Base-by-base conservation (phyloP, 306 rosid species). In the apple (Malus domestica) region DNA sequence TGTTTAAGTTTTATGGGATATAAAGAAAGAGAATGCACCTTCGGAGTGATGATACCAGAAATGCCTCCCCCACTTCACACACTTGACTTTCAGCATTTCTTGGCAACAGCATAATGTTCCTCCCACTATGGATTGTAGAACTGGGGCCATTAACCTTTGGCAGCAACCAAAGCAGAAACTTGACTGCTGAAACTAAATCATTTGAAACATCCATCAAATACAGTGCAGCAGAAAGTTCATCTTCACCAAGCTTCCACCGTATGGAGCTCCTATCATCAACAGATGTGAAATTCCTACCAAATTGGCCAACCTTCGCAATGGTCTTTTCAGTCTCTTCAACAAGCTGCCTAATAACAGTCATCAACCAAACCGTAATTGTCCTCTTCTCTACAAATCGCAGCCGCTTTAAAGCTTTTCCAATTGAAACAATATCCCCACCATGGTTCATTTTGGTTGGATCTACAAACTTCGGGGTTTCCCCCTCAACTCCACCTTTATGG, bases 241-340 rank as follows among this genome's bases (percentile, higher is more conserved):
- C 97, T 82, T 95, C 99, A 33, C 93, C 91, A 59, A 95, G 90
- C 88, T 90, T 90, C 99, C 99, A 95, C 72, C 87, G 79, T 74
- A 80, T 51, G 63, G 91, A 72, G 71, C 80, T 88, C 87, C 81
- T 83, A 70, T 92, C 92, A 67, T 90, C 99, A 76, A 51, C 88
- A 75, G 80, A 12, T 71, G 91, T 45, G 76, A 80, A 86, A 73
- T 90, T 44, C 82, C 96, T 85, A 49, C 96, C 93, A 72, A 89
- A 85, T 69, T 92, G 97, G 61, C 99, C 90, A 79, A 78, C 88
- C 87, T 92, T 90, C 35, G 90, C 84, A 59, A 77, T 55, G 38
- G 77, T 74, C 67, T 83, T 95, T 78, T 90, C 96, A 79, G 84
- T 79, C 72, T 87, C 97, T 79, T 92, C 96, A 72, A 95, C 82